A percentile compares a stretch with the other conserved stretches of the same genome.
These are phyloP conservation scores for Kuraishia molischiana DNA, from an alignment of 805 yeast genomes.

Conservation along the genomic window DNA sequence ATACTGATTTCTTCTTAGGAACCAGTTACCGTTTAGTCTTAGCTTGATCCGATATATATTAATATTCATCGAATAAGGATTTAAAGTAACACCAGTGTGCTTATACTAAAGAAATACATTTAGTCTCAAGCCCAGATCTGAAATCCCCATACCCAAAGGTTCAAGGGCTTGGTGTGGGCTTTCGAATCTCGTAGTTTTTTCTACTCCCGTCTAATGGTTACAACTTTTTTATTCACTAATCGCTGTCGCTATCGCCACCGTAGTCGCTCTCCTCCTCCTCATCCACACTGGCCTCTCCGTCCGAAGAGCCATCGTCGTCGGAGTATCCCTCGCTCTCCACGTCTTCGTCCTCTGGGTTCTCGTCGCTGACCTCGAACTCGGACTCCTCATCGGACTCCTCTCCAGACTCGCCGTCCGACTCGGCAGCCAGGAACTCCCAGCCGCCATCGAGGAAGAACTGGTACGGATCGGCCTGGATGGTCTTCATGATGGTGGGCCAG, in stretches of 20 bases:
- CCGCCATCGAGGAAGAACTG: conserved; percentile 94
- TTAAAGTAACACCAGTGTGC: too few species aligned
- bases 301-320: conserved; percentile 24
- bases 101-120: too few species aligned
- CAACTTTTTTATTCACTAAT: too few species aligned
- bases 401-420: conserved; percentile 65
- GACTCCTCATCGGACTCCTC: conserved; percentile 53
- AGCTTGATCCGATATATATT: too few species aligned
- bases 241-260: conserved; percentile 1
- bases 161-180: too few species aligned
- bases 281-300: conserved; percentile 24
- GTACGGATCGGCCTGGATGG: conserved; percentile 85
- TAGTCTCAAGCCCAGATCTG: too few species aligned
- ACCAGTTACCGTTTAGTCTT: too few species aligned
- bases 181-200: neutral
- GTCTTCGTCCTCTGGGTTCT: conserved; percentile 47
- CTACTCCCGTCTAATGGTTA: too few species aligned
- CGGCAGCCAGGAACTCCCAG: conserved; percentile 89
- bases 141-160: too few species aligned
- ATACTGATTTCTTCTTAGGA: too few species aligned
- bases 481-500: conserved; percentile 94
- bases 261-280: conserved; percentile 9
- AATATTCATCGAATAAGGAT: too few species aligned
- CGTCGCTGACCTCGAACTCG: conserved; percentile 55
- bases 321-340: conserved; percentile 32